A percentile compares a stretch with the other conserved stretches of the same genome.
phyloP scores from a whole-genome alignment of 176 grass and related monocot genomes.

The bread wheat (Triticum aestivum) region DNA sequence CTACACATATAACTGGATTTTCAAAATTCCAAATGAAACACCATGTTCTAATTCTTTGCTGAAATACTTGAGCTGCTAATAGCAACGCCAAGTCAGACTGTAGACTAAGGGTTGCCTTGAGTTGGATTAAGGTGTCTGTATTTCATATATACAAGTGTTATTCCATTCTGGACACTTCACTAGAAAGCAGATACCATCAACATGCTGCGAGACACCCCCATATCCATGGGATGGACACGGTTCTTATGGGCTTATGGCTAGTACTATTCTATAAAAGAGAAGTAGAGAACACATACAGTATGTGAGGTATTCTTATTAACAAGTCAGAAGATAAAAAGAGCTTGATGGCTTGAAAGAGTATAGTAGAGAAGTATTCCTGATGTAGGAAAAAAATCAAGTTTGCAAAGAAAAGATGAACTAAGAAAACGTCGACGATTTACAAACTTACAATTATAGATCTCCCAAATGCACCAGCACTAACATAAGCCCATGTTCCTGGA shows the following conservation, averaged over 20 bases:
- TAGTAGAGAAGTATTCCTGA: neutral
- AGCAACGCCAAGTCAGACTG: constrained; percentile 3
- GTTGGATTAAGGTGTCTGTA: neutral
- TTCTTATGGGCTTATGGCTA: neutral
- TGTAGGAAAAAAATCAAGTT: neutral
- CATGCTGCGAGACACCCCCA: neutral
- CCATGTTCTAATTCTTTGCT: neutral
- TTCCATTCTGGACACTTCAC: neutral
- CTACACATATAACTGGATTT: neutral
- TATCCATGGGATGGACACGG: neutral
- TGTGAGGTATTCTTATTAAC: neutral
- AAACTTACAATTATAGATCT: constrained; percentile 93
- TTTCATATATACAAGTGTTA: neutral
- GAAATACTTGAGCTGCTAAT: neutral
- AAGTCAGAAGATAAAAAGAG: neutral
- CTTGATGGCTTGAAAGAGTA: neutral
- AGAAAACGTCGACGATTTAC: neutral
- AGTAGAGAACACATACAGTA: neutral
- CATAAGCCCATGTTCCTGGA: constrained; percentile 98
- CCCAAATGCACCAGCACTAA: constrained; percentile 97
- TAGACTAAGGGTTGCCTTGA: neutral
- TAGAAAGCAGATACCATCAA: neutral
- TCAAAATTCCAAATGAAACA: neutral
- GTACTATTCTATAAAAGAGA: neutral
- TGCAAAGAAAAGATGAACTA: neutral